Percentiles rank a stretch among this genome's conserved stretches.
Evolutionary conservation across 805 yeast genomes (phyloP).

Genomic region (Pichia deserticola): DNA sequence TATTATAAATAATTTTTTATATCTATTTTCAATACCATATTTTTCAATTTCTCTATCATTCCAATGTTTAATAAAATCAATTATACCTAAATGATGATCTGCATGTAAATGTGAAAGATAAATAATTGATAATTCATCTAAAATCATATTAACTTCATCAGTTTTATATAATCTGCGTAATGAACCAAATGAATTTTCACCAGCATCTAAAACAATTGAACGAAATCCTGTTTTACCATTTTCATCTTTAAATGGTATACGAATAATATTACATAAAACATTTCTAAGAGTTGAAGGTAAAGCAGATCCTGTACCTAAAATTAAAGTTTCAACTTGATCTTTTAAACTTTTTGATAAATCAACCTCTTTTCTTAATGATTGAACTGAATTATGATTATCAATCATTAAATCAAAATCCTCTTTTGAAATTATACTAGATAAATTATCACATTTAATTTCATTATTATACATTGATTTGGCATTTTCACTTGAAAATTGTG

Average conservation of each 20-base stretch:
- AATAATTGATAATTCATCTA: conserved; percentile 56
- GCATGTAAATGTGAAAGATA: conserved; percentile 91
- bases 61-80: conserved; percentile 69
- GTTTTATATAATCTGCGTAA: conserved; percentile 55
- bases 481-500: conserved; percentile 15
- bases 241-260: conserved; percentile 45
- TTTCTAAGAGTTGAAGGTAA: conserved; percentile 79
- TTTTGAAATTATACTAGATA: conserved; percentile 7
- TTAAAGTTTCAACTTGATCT: conserved; percentile 57
- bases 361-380: conserved; percentile 4
- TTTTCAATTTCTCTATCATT: conserved; percentile 29
- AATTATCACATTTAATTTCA: conserved; percentile 16
- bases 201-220: conserved; percentile 77
- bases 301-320: conserved; percentile 92
- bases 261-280: conserved; percentile 71
- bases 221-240: conserved; percentile 20
- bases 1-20: conserved; percentile 44
- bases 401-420: conserved; percentile 8
- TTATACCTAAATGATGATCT: conserved; percentile 88
- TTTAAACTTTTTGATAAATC: conserved; percentile 23
- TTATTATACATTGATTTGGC: conserved; percentile 21
- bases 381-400: background rate
- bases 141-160: conserved; percentile 32
- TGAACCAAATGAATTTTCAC: conserved; percentile 83
- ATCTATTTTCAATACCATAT: conserved; percentile 22